A percentile compares a stretch with the other conserved stretches of the same genome.
Conservation (phyloP, 2,329 filamentous ascomycete genomes). For the Coniochaeta ligniaria region DNA sequence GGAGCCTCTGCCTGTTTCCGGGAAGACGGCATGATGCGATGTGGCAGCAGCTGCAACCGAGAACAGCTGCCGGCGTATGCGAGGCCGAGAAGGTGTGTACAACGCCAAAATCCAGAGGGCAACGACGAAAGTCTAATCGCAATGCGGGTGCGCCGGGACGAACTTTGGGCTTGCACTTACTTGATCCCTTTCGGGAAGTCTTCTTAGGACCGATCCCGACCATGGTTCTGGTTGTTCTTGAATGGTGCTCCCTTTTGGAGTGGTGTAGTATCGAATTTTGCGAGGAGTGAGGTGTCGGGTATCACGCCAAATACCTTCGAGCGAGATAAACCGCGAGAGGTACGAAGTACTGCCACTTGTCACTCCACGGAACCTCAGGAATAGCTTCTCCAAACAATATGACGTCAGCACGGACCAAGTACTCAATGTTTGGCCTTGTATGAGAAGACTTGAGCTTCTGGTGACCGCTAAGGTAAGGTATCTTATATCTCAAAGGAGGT, state of each 20-base stretch:
- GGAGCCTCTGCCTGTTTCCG: background rate
- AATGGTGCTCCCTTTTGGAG: background rate
- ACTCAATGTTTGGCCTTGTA: background rate
- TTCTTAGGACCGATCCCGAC: constrained; percentile 57
- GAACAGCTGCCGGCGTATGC: background rate
- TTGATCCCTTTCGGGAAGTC: constrained; percentile 46
- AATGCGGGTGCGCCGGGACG: background rate
- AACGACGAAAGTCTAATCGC: background rate
- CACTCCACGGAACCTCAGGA: background rate
- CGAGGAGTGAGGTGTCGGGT: background rate
- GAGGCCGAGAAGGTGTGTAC: background rate
- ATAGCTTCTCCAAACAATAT: background rate
- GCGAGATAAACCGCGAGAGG: background rate
- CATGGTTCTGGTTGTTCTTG: constrained; percentile 34
- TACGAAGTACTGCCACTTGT: background rate
- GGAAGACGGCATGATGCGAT: background rate
- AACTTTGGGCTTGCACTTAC: constrained; percentile 16
- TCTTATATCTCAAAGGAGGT: background rate
- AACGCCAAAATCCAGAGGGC: background rate
- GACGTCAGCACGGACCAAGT: background rate
- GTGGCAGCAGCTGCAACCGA: background rate
- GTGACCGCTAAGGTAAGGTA: no score
- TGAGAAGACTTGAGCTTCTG: background rate
- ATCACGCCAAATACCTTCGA: background rate
- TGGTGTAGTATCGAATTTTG: background rate